Evolutionary conservation across 2,329 filamentous ascomycete genomes (phyloP), one percentile per base, ranked within the genome.

Genomic region (Coniella lustricola): DNA sequence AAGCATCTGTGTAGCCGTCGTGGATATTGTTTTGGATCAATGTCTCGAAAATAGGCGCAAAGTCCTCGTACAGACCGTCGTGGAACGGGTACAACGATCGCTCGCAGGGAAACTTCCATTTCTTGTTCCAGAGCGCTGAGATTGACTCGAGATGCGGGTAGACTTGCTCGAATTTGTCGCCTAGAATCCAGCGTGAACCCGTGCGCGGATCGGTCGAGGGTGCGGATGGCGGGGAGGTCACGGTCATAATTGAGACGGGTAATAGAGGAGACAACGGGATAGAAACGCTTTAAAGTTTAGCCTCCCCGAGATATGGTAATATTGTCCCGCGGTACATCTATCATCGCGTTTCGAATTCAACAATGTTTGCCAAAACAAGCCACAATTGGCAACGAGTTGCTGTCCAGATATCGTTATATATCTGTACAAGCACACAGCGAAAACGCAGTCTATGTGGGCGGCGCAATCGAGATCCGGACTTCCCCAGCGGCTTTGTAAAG

Each of bases 61-160:
- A 89, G 64, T 90, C 85, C 49, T 79, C 72, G 49, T 77, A 75
- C 4, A 73, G 68, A 44, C 81, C 79, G 64, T 89, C 85, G 70
- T 89, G 85, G 71, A 90, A 90, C 0, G 83, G 82, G 57, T 87
- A 46, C 17, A 46, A 38, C 2, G 38, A 35, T n/a, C 9, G 57
- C 75, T 50, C 67, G 82, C 81, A 46, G 5, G 81, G 81, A 56
- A 75, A 70, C 64, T 82, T 82, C 85, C 85, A 90, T 65, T 87
- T 88, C 9, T 81, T 85, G 66, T 87, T 81, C 85, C 85, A 90
- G 21, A 86, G 67, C 13, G 74, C 74, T 57, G 76, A 69, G 56
- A 83, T 44, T 32, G 32, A 41, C 3, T 22, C 40, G 14, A 42
- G 46, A 18, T 49, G 40, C 7, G 40, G 40, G 32, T 42, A 42